These are phyloP conservation scores for Malassezia sp. DNA, from an alignment of 1,284 basidiomycete genomes.

Conservation along the genomic window DNA sequence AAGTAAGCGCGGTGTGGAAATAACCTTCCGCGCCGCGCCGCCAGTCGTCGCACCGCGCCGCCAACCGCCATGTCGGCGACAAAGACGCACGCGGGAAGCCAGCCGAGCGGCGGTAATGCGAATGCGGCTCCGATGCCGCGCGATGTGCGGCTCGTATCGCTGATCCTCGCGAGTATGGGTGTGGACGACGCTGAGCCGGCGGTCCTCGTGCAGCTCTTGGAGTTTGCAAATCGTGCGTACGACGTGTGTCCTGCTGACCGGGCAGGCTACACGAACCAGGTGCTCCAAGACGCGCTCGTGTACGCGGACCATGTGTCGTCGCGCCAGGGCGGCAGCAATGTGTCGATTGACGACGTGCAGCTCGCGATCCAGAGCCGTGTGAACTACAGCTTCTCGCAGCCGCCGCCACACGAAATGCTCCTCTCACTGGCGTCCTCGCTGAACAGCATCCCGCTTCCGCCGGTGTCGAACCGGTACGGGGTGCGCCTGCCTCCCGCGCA, in stretches of 20 bases:
- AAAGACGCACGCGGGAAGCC: neutral
- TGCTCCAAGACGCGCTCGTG: conserved; percentile 75
- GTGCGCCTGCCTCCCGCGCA: conserved; percentile 70
- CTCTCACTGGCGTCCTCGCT: conserved; percentile 78
- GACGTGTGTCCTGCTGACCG: neutral
- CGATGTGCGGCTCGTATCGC: conserved; percentile 79
- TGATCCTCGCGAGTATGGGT: conserved; percentile 85
- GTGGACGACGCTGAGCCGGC: conserved; percentile 86
- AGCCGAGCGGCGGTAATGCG: neutral
- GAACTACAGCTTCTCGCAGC: conserved; percentile 83
- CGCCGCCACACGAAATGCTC: conserved; percentile 73
- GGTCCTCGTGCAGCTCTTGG: conserved; percentile 84
- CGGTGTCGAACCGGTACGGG: conserved; percentile 89
- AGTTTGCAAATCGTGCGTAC: conserved; percentile 70
- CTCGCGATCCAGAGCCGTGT: conserved; percentile 84
- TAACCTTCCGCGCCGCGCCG: neutral
- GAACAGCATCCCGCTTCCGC: conserved; percentile 74
- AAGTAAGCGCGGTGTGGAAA: conserved; percentile 7
- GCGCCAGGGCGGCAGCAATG: conserved; percentile 20
- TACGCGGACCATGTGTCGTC: conserved; percentile 76
- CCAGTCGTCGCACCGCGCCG: neutral
- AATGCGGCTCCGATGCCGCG: conserved; percentile 52
- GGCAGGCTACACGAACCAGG: conserved; percentile 73
- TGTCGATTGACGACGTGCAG: conserved; percentile 75
- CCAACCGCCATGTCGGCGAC: conserved; percentile 10